phyloP scores from a whole-genome alignment of 768 basidiomycete genomes.

The Gyrodon lividus region DNA sequence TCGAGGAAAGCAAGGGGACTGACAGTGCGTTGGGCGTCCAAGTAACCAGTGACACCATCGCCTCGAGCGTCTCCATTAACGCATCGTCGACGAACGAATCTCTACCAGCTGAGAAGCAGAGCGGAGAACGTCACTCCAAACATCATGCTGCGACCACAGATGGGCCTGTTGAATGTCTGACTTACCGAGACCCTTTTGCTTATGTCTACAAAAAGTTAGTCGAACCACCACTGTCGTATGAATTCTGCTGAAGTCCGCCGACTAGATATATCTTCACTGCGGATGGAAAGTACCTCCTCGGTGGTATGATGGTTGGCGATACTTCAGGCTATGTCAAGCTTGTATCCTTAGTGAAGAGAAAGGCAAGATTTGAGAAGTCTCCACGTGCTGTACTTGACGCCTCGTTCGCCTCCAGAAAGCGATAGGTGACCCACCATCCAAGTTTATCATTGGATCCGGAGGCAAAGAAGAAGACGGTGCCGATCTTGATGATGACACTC shows the following conservation, averaged over 20 bases:
- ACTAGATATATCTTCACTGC: slow-evolving; percentile 61
- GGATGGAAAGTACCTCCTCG: slow-evolving; percentile 69
- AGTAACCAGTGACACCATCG: background rate
- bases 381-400: background rate
- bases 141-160: slow-evolving; percentile 20
- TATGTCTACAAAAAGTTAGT: slow-evolving; percentile 64
- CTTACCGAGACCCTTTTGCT: slow-evolving; percentile 72
- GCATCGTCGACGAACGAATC: slow-evolving; percentile 11
- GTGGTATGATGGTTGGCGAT: slow-evolving; percentile 82
- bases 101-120: background rate
- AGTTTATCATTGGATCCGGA: slow-evolving; percentile 60
- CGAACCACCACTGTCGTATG: too few species aligned
- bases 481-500: slow-evolving; percentile 69
- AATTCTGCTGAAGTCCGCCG: background rate
- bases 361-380: slow-evolving; percentile 34
- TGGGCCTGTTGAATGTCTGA: slow-evolving; percentile 54
- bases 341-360: slow-evolving; percentile 68
- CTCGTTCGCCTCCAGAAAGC: slow-evolving; percentile 45
- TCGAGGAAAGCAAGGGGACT: background rate
- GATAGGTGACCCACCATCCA: slow-evolving; percentile 60
- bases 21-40: background rate
- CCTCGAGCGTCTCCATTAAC: background rate
- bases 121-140: slow-evolving; percentile 9
- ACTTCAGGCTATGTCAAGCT: slow-evolving; percentile 67
- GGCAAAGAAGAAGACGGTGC: slow-evolving; percentile 55